Conservation (phyloP, 768 basidiomycete genomes). For the Coprinopsis cinerea region DNA sequence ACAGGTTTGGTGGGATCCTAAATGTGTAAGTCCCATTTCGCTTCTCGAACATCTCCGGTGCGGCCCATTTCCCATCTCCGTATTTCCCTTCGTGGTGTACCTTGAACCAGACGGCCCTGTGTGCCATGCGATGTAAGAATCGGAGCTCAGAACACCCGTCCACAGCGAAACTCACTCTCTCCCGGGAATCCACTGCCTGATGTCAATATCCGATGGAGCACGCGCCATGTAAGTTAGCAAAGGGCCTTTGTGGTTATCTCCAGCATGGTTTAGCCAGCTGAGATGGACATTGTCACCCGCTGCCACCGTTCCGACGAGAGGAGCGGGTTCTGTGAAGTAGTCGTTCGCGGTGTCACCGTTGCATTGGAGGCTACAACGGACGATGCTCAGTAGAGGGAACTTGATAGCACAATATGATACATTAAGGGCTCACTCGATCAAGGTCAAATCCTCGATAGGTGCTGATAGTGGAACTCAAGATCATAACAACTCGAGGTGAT, state of each 20-base stretch:
- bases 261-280: constrained; percentile 25
- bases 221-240: constrained; percentile 42
- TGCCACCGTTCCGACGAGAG: constrained; percentile 27
- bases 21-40: constrained; percentile 35
- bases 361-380: constrained; percentile 21
- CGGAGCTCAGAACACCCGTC: background rate
- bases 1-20: constrained; percentile 36
- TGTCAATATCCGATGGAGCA: constrained; percentile 31
- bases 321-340: constrained; percentile 21
- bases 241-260: constrained; percentile 25
- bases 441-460: constrained; percentile 28
- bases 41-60: constrained; percentile 30
- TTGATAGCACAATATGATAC: background rate
- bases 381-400: background rate
- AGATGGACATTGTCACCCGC: constrained; percentile 33
- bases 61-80: constrained; percentile 36
- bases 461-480: constrained; percentile 11
- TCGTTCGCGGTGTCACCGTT: constrained; percentile 20
- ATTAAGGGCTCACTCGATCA: constrained; percentile 23
- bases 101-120: constrained; percentile 45
- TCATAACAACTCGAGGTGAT: background rate
- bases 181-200: constrained; percentile 36
- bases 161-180: constrained; percentile 23
- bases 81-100: constrained; percentile 36
- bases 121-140: background rate